Conservation (phyloP, 176 grass and related monocot genomes). For the Puya raimondii region DNA sequence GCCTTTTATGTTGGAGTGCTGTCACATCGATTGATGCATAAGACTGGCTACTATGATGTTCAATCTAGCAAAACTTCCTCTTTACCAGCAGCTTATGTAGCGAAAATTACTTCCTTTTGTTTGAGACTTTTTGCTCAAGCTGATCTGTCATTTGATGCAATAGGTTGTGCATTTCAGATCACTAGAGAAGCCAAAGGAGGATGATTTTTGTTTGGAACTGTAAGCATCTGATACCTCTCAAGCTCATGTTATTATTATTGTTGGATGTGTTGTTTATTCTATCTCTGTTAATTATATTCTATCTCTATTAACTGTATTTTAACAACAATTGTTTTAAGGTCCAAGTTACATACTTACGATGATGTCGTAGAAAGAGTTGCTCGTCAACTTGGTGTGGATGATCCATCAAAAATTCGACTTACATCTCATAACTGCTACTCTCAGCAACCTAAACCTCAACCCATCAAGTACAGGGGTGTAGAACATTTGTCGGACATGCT, state of each 20-base stretch:
- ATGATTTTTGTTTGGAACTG: conserved; percentile 78
- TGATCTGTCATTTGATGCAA: conserved; percentile 16
- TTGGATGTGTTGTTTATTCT: not conserved
- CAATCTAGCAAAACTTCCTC: not conserved
- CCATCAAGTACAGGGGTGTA: conserved; percentile 64
- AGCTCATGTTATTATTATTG: not conserved
- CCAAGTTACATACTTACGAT: conserved; percentile 85
- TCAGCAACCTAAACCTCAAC: conserved; percentile 96
- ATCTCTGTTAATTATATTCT: not conserved
- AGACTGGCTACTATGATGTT: not conserved
- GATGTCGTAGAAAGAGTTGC: conserved; percentile 82
- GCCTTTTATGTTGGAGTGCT: no score
- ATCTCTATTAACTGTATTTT: not conserved
- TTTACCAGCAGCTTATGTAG: not conserved
- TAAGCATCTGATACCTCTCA: conserved; percentile 17
- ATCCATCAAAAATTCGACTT: conserved; percentile 87
- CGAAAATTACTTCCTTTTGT: not conserved
- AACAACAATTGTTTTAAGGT: conserved; percentile 31
- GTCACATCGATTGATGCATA: no score
- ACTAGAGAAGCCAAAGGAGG: conserved; percentile 86
- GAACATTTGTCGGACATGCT: conserved; percentile 92
- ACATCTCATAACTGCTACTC: conserved; percentile 91
- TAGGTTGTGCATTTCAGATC: conserved; percentile 79
- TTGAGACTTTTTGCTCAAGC: conserved; percentile 12
- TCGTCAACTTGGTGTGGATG: conserved; percentile 52